A percentile compares a stretch with the other conserved stretches of the same genome.
Evolutionary conservation across 1,284 basidiomycete genomes (phyloP).

Genomic region (Bjerkandera adusta): DNA sequence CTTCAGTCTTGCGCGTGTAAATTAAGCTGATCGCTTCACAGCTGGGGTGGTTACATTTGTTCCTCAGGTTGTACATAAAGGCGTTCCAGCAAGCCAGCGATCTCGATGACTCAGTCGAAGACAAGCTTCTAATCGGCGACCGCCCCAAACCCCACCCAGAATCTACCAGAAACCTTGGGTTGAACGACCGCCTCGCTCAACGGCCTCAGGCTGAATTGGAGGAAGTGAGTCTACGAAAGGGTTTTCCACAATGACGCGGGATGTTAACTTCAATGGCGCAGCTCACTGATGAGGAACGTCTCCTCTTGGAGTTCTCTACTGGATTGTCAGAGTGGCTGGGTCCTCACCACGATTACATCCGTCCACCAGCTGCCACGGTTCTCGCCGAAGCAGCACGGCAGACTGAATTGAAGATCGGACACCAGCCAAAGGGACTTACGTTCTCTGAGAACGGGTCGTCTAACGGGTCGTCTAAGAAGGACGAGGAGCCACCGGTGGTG

Average conservation of each 20-base stretch:
- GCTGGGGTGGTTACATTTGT: constrained; percentile 68
- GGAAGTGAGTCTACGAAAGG: constrained; percentile 43
- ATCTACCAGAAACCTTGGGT: constrained; percentile 45
- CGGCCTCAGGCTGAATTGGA: constrained; percentile 50
- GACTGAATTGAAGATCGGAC: constrained; percentile 65
- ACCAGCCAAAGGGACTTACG: constrained; percentile 62
- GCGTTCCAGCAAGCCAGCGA: constrained; percentile 75
- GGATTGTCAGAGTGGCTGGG: constrained; percentile 71
- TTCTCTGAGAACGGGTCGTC: constrained; percentile 42
- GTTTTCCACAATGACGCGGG: not conserved
- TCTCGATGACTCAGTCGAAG: constrained; percentile 72
- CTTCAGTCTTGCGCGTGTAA: not conserved
- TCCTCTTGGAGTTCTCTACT: constrained; percentile 55
- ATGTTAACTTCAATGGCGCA: constrained; percentile 25
- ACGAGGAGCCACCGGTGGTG: constrained; percentile 61
- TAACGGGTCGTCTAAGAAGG: constrained; percentile 61
- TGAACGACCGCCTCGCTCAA: constrained; percentile 54
- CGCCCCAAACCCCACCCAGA: constrained; percentile 63
- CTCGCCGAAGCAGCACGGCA: constrained; percentile 71
- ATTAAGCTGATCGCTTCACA: constrained; percentile 25
- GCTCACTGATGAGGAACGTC: constrained; percentile 63
- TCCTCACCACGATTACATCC: constrained; percentile 67
- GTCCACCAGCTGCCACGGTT: constrained; percentile 65
- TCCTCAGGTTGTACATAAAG: constrained; percentile 74
- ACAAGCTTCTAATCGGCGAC: constrained; percentile 75